These are phyloP conservation scores for Melampsora occidentalis DNA, from an alignment of 1,284 basidiomycete species.

Conservation along the genomic window DNA sequence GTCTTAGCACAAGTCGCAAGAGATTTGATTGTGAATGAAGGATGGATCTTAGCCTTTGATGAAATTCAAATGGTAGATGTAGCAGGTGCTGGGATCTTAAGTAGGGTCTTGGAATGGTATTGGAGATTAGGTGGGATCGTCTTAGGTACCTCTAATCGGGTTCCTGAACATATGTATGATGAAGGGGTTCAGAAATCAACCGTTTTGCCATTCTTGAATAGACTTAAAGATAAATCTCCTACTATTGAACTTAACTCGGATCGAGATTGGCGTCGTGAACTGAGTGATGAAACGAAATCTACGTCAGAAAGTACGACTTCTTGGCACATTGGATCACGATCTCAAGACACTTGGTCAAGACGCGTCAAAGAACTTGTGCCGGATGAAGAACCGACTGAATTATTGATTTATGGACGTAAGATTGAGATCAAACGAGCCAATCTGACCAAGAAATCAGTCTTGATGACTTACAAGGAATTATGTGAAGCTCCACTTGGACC, in stretches of 20 bases:
- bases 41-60: slow-evolving; percentile 67
- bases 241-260: slow-evolving; percentile 15
- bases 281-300: background rate
- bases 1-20: slow-evolving; percentile 47
- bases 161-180: slow-evolving; percentile 39
- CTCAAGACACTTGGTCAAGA: background rate
- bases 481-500: slow-evolving; percentile 59
- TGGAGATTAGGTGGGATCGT: slow-evolving; percentile 72
- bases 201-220: slow-evolving; percentile 27
- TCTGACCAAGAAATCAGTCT: background rate
- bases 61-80: slow-evolving; percentile 60
- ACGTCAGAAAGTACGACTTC: background rate
- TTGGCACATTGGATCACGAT: slow-evolving; percentile 13
- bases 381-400: slow-evolving; percentile 2
- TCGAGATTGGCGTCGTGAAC: slow-evolving; percentile 22
- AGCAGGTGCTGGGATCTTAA: slow-evolving; percentile 58
- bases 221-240: slow-evolving; percentile 32
- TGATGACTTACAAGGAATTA: slow-evolving; percentile 27
- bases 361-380: background rate
- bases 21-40: slow-evolving; percentile 58
- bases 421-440: slow-evolving; percentile 17
- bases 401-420: slow-evolving; percentile 29
- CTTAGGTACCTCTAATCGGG: slow-evolving; percentile 56
- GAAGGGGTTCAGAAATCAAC: slow-evolving; percentile 41
- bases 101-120: slow-evolving; percentile 70